A percentile compares a stretch with the other conserved stretches of the same genome.
Conservation (phyloP, 2,329 filamentous ascomycete species). For the Trichoderma atrobrunneum region DNA sequence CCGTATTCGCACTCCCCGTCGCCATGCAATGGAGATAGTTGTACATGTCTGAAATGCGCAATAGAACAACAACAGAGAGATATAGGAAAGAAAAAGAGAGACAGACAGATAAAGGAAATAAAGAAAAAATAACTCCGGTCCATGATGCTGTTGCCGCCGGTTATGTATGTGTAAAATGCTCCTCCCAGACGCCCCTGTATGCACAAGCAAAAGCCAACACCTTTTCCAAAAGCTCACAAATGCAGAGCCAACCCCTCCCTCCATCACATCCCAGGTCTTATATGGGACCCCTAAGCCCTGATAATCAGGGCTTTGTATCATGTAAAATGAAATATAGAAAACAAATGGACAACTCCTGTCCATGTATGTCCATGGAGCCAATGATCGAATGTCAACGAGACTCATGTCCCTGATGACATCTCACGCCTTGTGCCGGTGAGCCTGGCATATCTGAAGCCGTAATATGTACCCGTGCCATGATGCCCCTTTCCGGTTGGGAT, state of each 20-base stretch:
- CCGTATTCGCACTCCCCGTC: not conserved
- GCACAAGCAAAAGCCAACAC: slow-evolving; percentile 1
- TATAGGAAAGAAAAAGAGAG: not conserved
- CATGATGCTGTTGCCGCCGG: slow-evolving; percentile 16
- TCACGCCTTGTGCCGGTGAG: not conserved
- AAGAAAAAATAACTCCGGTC: slow-evolving; percentile 20
- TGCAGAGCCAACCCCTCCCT: not conserved
- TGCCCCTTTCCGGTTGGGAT: not conserved
- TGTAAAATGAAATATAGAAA: not conserved
- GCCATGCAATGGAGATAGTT: not conserved
- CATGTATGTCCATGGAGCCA: not conserved
- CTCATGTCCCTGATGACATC: not conserved
- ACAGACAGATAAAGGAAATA: not conserved
- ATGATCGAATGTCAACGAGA: not conserved
- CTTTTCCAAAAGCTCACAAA: not conserved
- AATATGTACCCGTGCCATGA: not conserved
- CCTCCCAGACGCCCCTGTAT: slow-evolving; percentile 16
- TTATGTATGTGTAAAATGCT: slow-evolving; percentile 10
- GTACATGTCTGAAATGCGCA: slow-evolving; percentile 6
- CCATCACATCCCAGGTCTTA: not conserved
- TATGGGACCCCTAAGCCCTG: not conserved
- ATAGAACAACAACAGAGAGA: not conserved
- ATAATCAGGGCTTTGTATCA: not conserved
- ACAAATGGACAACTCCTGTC: not conserved
- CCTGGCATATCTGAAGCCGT: not conserved